Conservation (phyloP, 352 stramenopile species). For the Phytophthora aleatoria region DNA sequence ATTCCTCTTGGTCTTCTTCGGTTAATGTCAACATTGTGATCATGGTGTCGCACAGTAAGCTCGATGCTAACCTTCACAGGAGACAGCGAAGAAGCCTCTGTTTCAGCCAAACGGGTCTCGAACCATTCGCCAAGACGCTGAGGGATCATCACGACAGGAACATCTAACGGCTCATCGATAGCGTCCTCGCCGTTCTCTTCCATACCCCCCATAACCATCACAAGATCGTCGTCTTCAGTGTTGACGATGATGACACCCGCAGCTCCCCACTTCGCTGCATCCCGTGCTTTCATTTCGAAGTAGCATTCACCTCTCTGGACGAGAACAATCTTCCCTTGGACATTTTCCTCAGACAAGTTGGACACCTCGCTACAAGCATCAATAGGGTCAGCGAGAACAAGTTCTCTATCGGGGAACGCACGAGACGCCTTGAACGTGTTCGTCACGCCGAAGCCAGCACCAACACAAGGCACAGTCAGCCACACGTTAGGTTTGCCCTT, state of each 20-base stretch:
- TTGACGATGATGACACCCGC: slow-evolving; percentile 70
- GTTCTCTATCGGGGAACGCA: slow-evolving; percentile 23
- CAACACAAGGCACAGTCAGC: slow-evolving; percentile 61
- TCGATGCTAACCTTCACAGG: slow-evolving; percentile 44
- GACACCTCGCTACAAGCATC: slow-evolving; percentile 55
- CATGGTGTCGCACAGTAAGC: slow-evolving; percentile 42
- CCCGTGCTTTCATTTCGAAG: slow-evolving; percentile 75
- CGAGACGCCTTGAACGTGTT: slow-evolving; percentile 37
- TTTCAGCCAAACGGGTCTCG: slow-evolving; percentile 23
- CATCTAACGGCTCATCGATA: slow-evolving; percentile 18
- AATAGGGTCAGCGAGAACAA: slow-evolving; percentile 58
- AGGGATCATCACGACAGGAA: slow-evolving; percentile 73
- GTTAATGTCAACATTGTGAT: slow-evolving; percentile 12
- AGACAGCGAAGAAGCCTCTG: slow-evolving; percentile 22
- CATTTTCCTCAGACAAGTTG: slow-evolving; percentile 26
- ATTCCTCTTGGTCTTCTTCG: slow-evolving; percentile 18
- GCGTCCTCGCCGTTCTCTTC: slow-evolving; percentile 26
- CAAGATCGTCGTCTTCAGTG: slow-evolving; percentile 59
- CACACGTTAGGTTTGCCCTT: slow-evolving; percentile 27
- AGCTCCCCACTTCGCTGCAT: slow-evolving; percentile 51
- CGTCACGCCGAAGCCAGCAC: slow-evolving; percentile 60
- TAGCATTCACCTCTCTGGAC: slow-evolving; percentile 64
- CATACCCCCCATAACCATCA: slow-evolving; percentile 83
- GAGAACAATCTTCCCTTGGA: slow-evolving; percentile 58
- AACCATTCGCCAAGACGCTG: slow-evolving; percentile 70